Percentiles rank a stretch among this genome's conserved stretches.
Conservation (phyloP, 331 rosid species). For the Malus hybrid region DNA sequence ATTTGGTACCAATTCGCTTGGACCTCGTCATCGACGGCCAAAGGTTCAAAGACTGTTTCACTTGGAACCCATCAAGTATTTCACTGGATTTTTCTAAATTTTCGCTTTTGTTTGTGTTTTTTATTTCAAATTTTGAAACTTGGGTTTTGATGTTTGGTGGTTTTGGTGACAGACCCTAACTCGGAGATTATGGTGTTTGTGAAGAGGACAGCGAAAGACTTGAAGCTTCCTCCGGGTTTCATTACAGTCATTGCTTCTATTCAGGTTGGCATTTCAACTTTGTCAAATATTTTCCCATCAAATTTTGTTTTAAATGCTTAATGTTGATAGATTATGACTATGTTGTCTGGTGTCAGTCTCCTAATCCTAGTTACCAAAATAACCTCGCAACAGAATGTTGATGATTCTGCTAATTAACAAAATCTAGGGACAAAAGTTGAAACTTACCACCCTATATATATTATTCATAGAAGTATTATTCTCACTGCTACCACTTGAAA, state of each 20-base stretch:
- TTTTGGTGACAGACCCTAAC: constrained; percentile 52
- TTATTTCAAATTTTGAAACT: background rate
- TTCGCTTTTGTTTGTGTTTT: background rate
- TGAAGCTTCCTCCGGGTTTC: constrained; percentile 74
- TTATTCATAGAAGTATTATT: too few relatives aligned
- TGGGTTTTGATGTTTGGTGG: background rate
- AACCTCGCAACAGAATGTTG: too few relatives aligned
- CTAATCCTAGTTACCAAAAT: too few relatives aligned
- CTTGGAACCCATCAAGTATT: constrained; percentile 45
- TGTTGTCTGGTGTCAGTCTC: constrained; percentile 20
- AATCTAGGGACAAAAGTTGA: too few relatives aligned
- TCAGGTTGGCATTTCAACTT: constrained; percentile 44
- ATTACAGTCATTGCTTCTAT: constrained; percentile 71
- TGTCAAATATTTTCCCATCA: background rate
- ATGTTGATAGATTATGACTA: background rate
- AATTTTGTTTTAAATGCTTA: background rate
- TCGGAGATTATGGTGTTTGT: constrained; percentile 76
- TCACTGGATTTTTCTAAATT: background rate
- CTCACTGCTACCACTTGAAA: too few relatives aligned
- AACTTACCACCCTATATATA: too few relatives aligned
- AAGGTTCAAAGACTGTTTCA: constrained; percentile 44
- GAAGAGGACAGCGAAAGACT: constrained; percentile 69
- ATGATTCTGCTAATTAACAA: too few relatives aligned
- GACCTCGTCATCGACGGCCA: constrained; percentile 65
- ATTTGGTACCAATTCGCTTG: constrained; percentile 58